Percentiles rank a stretch among this genome's conserved stretches.
Conservation (phyloP, 805 yeast genomes). For the Wickerhamiella nectarea region DNA sequence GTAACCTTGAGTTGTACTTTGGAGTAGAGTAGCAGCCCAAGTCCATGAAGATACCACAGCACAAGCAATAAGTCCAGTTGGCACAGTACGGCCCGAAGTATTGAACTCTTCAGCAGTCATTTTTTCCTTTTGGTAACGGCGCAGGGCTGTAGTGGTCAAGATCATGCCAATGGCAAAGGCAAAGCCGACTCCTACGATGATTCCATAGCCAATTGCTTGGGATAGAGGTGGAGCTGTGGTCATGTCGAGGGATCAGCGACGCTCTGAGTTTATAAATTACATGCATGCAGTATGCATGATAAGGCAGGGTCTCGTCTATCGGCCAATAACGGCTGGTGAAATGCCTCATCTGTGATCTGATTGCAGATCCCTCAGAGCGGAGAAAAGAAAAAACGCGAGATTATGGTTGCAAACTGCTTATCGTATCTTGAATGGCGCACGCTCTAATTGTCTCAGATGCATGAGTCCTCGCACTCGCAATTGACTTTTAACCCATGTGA, state of each 20-base stretch:
- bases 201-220: conserved; percentile 77
- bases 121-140: conserved; percentile 70
- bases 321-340: background rate
- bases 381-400: no score
- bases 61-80: conserved; percentile 70
- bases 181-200: conserved; percentile 77
- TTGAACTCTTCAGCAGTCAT: conserved; percentile 89
- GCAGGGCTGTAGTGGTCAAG: conserved; percentile 50
- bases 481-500: no score
- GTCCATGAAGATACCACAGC: conserved; percentile 95
- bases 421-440: no score
- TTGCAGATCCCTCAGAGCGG: no score
- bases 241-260: background rate
- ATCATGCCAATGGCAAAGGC: conserved; percentile 59
- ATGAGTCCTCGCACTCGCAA: no score
- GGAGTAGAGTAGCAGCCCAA: conserved; percentile 70
- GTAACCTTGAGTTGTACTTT: conserved; percentile 68
- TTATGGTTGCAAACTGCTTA: no score
- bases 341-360: background rate
- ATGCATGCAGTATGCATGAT: background rate
- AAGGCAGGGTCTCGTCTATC: background rate
- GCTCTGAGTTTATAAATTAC: background rate
- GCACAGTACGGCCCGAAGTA: conserved; percentile 83
- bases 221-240: conserved; percentile 28
- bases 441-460: no score